phyloP scores from a whole-genome alignment of 1,139 yeast genomes.

The Eremothecium gossypii region DNA sequence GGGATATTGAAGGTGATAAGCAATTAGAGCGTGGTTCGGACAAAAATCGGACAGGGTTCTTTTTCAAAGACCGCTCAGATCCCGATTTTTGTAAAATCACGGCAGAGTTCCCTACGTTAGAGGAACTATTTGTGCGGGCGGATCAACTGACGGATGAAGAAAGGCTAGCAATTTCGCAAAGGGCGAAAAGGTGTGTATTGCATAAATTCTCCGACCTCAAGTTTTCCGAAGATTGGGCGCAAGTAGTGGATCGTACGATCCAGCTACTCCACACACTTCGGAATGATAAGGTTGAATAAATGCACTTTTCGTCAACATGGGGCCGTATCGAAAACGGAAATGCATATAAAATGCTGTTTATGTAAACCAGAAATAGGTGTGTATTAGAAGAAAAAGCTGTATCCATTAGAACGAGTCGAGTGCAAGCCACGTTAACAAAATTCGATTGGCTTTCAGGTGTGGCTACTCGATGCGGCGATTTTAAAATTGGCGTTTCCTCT shows the following conservation, averaged over 20 bases:
- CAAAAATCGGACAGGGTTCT: constrained; percentile 53
- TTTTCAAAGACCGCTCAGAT: constrained; percentile 62
- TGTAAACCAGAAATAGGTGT: too few species aligned
- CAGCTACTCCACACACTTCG: too few species aligned
- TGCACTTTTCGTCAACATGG: too few species aligned
- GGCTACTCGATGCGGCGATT: too few species aligned
- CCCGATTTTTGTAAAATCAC: constrained; percentile 36
- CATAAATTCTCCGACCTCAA: constrained; percentile 60
- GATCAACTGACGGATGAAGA: constrained; percentile 35
- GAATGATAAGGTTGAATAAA: too few species aligned
- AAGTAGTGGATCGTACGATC: constrained; percentile 19
- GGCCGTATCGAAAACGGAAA: neutral
- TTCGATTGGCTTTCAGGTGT: too few species aligned
- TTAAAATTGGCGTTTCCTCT: too few species aligned
- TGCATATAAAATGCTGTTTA: neutral
- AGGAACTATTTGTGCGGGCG: constrained; percentile 37
- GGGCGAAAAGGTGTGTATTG: constrained; percentile 44
- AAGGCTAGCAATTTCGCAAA: constrained; percentile 38
- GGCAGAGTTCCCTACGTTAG: constrained; percentile 36
- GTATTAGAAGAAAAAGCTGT: too few species aligned
- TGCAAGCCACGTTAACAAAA: too few species aligned
- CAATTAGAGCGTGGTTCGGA: constrained; percentile 23
- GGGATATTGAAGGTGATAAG: constrained; percentile 32
- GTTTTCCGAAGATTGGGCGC: constrained; percentile 54
- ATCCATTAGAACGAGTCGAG: too few species aligned